Evolutionary conservation across 129 eudicot genomes (phyloP).

Genomic region (Tanacetum coccineum): DNA sequence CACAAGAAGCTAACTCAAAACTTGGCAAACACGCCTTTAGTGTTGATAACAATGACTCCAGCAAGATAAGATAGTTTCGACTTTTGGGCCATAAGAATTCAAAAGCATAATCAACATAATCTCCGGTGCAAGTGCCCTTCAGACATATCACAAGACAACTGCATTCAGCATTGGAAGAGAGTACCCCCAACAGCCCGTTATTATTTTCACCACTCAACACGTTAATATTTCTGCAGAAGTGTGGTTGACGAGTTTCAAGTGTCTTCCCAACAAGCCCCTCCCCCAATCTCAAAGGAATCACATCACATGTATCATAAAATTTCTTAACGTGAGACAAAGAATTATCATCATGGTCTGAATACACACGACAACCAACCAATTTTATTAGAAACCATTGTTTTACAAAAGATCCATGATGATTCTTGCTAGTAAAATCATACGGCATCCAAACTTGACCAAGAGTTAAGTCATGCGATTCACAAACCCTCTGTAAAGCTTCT

Average conservation of each 20-base stretch:
- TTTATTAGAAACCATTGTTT: too few relatives aligned
- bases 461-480: too few relatives aligned
- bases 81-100: constrained; percentile 9
- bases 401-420: too few relatives aligned
- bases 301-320: constrained; percentile 2
- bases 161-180: background rate
- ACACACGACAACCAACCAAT: too few relatives aligned
- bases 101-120: background rate
- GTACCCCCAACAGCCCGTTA: background rate
- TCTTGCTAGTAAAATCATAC: too few relatives aligned
- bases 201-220: background rate
- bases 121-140: background rate
- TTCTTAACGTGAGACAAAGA: too few relatives aligned
- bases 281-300: background rate
- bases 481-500: too few relatives aligned
- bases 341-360: too few relatives aligned
- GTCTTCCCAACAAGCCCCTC: background rate
- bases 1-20: constrained; percentile 17
- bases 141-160: constrained; percentile 8
- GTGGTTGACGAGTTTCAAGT: background rate
- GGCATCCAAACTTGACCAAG: too few relatives aligned
- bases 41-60: background rate
- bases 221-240: background rate
- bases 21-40: constrained; percentile 5
- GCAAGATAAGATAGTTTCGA: background rate